Base-by-base conservation (phyloP, 371 early-diverging fungal species). In the Rhizopus microsporus region DNA sequence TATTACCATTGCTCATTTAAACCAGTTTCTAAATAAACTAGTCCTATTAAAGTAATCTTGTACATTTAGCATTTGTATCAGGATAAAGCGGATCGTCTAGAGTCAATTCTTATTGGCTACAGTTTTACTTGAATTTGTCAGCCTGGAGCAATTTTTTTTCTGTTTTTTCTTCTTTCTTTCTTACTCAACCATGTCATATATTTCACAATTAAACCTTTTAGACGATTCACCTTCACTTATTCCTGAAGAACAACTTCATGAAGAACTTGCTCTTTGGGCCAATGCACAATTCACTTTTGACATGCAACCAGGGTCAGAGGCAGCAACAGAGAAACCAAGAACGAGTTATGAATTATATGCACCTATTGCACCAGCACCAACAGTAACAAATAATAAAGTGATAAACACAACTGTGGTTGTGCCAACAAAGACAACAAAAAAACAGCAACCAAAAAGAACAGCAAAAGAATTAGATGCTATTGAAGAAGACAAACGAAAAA, bases 401-500 rank as follows among this genome's bases (percentile, higher is more conserved):
- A n/a, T 12, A 16, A 37, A 2, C 29, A n/a, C 37, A 17, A 13
- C 44, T 4, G 37, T 15, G 5, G 57, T 57, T 45, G 54, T 50
- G n/a, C 48, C 60, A 30, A 29, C 44, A 42, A 55, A 38, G 38
- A 35, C 51, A 42, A 53, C 34, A 39, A 56, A 40, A 42, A 31
- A 38, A 23, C 32, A 51, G 35, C 33, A 54, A 49, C 38, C 39
- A 51, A 49, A 57, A 58, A 30, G 9, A 34, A 50, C 9, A 43
- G 50, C 29, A 3, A 47, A 57, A 6, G 62, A 62, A 33, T 9
- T 17, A 23, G 56, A 59, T 23, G 30, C 13, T 35, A 65, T 83
- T 12, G 84, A 85, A 34, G 90, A 87, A 43, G 96, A 94, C 66
- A 94, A 94, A 68, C 82, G 96, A 35, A 78, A 87, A 17, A 81